Conservation (phyloP, 805 yeast species). For the Candida palmyrensis region DNA sequence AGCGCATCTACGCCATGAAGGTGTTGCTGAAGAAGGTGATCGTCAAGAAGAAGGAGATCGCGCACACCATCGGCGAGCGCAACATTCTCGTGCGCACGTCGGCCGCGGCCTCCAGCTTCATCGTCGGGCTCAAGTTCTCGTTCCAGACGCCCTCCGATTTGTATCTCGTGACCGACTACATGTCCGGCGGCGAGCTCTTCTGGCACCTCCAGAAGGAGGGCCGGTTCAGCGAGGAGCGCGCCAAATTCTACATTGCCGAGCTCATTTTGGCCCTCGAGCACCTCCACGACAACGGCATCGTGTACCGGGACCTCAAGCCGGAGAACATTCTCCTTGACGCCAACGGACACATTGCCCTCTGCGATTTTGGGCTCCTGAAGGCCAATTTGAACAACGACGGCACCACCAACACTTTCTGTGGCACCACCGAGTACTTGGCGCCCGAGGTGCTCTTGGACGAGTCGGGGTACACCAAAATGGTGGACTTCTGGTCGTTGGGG, state of each 20-base stretch:
- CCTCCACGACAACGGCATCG: slow-evolving; percentile 91
- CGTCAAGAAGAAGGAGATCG: slow-evolving; percentile 94
- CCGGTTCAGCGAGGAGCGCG: slow-evolving; percentile 86
- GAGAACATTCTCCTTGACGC: slow-evolving; percentile 94
- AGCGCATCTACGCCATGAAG: slow-evolving; percentile 95
- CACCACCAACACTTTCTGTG: slow-evolving; percentile 96
- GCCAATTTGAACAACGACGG: slow-evolving; percentile 83
- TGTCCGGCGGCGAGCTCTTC: slow-evolving; percentile 97
- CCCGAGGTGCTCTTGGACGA: slow-evolving; percentile 96
- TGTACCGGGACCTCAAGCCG: slow-evolving; percentile 94
- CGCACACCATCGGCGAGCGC: slow-evolving; percentile 97
- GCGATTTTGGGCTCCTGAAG: slow-evolving; percentile 96
- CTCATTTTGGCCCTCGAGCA: slow-evolving; percentile 89
- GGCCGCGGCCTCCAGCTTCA: slow-evolving; percentile 82
- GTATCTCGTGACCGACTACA: slow-evolving; percentile 91
- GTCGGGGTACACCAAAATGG: slow-evolving; percentile 97
- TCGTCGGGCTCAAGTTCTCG: slow-evolving; percentile 92
- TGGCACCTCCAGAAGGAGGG: slow-evolving; percentile 98
- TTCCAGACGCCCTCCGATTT: slow-evolving; percentile 93
- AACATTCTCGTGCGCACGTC: slow-evolving; percentile 92
- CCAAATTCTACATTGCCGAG: slow-evolving; percentile 96
- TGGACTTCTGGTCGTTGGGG: slow-evolving; percentile 97
- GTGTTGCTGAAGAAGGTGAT: slow-evolving; percentile 91
- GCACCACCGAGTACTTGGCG: slow-evolving; percentile 96
- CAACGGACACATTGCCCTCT: slow-evolving; percentile 93